Conservation (phyloP, 2,329 filamentous ascomycete species). For the Diaporthe aspalathi region DNA sequence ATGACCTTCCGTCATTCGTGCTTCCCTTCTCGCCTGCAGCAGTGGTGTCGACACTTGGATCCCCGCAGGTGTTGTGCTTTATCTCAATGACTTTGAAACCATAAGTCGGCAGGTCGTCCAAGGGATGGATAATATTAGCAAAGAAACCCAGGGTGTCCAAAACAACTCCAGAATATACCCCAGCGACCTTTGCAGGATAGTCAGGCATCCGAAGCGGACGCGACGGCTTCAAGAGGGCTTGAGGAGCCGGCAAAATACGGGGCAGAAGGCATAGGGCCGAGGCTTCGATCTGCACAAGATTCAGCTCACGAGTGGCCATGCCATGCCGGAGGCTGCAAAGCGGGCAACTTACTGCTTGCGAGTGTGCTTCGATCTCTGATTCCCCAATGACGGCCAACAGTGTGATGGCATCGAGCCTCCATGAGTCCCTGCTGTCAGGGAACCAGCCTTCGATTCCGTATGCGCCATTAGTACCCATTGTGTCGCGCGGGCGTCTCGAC, state of each 20-base stretch:
- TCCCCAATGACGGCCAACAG: conserved; percentile 73
- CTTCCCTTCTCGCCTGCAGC: neutral
- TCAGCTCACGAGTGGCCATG: neutral
- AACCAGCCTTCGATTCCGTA: conserved; percentile 9
- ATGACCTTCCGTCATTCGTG: neutral
- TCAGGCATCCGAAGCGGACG: conserved; percentile 67
- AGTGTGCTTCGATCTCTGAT: conserved; percentile 67
- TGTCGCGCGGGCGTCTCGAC: too few relatives aligned
- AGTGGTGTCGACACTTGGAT: neutral
- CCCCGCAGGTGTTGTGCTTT: neutral
- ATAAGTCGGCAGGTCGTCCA: conserved; percentile 1
- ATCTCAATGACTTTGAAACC: neutral
- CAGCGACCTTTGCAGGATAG: conserved; percentile 64
- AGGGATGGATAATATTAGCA: conserved; percentile 41
- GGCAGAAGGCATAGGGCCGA: conserved; percentile 68
- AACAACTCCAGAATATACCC: conserved; percentile 66
- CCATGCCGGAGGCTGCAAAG: conserved; percentile 36
- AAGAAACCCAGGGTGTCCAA: conserved; percentile 70
- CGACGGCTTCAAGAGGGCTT: conserved; percentile 67
- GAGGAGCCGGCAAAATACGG: conserved; percentile 70
- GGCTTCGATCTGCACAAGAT: conserved; percentile 43
- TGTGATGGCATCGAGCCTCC: conserved; percentile 71
- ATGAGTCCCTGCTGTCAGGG: conserved; percentile 44
- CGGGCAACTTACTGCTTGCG: conserved; percentile 62
- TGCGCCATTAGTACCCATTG: neutral